Percentiles rank a stretch among this genome's conserved stretches.
phyloP scores from a whole-genome alignment of 441 rosid species.

The Oxalis stricta region DNA sequence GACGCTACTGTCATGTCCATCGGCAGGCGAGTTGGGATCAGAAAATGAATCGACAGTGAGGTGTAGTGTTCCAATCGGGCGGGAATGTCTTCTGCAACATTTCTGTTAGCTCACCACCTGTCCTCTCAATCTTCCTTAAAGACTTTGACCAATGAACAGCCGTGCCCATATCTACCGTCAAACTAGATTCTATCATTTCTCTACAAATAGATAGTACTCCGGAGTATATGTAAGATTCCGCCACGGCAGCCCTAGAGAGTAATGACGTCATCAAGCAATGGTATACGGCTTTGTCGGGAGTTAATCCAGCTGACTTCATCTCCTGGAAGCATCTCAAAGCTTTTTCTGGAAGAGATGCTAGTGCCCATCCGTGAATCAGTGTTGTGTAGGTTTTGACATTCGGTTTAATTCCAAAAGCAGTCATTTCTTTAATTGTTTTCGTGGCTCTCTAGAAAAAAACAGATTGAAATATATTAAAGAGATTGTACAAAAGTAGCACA shows the following conservation, averaged over 20 bases:
- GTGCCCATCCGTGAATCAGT: constrained; percentile 84
- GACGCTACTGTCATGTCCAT: constrained; percentile 11
- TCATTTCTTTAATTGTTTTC: constrained; percentile 59
- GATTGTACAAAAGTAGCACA: no score
- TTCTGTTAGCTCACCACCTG: constrained; percentile 85
- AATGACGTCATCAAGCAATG: constrained; percentile 86
- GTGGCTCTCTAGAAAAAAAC: constrained; percentile 59
- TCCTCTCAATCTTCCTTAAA: constrained; percentile 67
- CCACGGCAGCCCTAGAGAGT: constrained; percentile 65
- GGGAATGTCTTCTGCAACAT: constrained; percentile 88
- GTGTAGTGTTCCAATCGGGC: constrained; percentile 71
- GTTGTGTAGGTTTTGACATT: constrained; percentile 89
- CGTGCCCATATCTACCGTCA: constrained; percentile 85
- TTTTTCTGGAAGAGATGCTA: constrained; percentile 88
- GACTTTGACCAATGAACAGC: constrained; percentile 88
- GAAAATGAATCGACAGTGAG: constrained; percentile 20
- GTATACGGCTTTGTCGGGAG: constrained; percentile 80
- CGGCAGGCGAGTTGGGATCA: constrained; percentile 24
- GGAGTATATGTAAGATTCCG: constrained; percentile 57
- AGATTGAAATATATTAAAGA: no score
- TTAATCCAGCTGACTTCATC: constrained; percentile 60
- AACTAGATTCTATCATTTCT: constrained; percentile 68
- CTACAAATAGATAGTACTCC: constrained; percentile 45
- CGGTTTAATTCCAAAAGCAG: constrained; percentile 47
- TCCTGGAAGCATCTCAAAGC: constrained; percentile 71